Percentiles rank a stretch among this genome's conserved stretches.
phyloP scores from a whole-genome alignment of 495 filamentous ascomycete genomes.

The Lineolata rhizophorae region DNA sequence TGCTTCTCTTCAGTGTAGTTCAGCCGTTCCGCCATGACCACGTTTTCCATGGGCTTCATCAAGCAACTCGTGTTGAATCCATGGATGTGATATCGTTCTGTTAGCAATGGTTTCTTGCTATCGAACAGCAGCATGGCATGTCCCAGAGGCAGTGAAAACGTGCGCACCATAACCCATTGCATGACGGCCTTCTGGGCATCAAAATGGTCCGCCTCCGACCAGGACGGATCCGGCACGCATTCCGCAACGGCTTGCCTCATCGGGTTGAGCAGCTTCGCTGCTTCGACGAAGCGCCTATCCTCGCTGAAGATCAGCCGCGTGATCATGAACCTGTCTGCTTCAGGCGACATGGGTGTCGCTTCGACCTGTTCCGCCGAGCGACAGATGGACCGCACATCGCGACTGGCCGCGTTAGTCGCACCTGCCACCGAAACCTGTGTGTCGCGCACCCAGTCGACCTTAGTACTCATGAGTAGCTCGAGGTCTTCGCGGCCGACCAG shows the following conservation, averaged over 20 bases:
- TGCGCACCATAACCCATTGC: slow-evolving; percentile 63
- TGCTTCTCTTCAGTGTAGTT: slow-evolving; percentile 85
- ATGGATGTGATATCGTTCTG: slow-evolving; percentile 67
- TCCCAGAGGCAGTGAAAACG: slow-evolving; percentile 67
- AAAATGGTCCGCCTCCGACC: slow-evolving; percentile 68
- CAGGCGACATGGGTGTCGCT: slow-evolving; percentile 20
- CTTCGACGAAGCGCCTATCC: slow-evolving; percentile 71
- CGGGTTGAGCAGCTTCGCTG: slow-evolving; percentile 54
- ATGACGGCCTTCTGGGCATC: slow-evolving; percentile 85
- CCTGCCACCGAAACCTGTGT: too few species aligned
- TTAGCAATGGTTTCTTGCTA: slow-evolving; percentile 61
- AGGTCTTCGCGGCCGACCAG: slow-evolving; percentile 71
- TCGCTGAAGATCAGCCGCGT: slow-evolving; percentile 75
- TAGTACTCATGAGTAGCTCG: slow-evolving; percentile 8
- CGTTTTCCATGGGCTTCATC: slow-evolving; percentile 78
- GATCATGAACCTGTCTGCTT: slow-evolving; percentile 58
- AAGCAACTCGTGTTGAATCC: slow-evolving; percentile 76
- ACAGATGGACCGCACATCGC: slow-evolving; percentile 54
- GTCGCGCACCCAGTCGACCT: too few species aligned
- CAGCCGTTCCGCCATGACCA: slow-evolving; percentile 63
- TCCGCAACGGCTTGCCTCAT: slow-evolving; percentile 52
- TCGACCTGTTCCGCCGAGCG: slow-evolving; percentile 24
- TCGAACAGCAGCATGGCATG: slow-evolving; percentile 69
- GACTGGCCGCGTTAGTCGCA: slow-evolving; percentile 27
- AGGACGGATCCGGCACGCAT: slow-evolving; percentile 50